Evolutionary conservation across 2,329 filamentous ascomycete species (phyloP).

Genomic region (Penicillium sp.): DNA sequence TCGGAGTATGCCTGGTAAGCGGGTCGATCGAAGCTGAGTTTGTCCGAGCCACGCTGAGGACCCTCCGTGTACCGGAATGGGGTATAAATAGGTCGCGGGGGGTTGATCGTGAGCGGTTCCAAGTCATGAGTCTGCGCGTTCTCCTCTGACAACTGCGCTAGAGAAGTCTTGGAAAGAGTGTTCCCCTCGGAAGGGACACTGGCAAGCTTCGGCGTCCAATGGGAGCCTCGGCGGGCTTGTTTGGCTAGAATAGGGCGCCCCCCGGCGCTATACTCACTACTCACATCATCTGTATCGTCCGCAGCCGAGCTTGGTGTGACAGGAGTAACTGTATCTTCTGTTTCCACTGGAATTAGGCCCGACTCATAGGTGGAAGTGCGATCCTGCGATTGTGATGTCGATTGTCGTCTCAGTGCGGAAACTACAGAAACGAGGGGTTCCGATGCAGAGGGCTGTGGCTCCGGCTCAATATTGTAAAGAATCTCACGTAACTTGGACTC

Average conservation of each 20-base stretch:
- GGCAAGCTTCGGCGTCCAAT: conserved; percentile 17
- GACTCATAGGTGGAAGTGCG: conserved; percentile 29
- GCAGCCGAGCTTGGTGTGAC: conserved; percentile 1
- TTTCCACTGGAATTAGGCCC: conserved; percentile 39
- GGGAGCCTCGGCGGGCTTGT: conserved; percentile 18
- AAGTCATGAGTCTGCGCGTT: conserved; percentile 26
- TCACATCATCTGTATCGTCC: conserved; percentile 34
- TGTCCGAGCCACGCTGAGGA: conserved; percentile 46
- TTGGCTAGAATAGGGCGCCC: conserved; percentile 53
- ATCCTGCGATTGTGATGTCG: conserved; percentile 14
- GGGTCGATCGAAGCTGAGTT: conserved; percentile 43
- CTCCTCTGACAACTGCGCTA: conserved; percentile 28
- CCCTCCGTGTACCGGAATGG: conserved; percentile 51
- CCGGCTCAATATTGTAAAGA: conserved; percentile 54
- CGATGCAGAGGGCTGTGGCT: conserved; percentile 29
- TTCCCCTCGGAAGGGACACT: conserved; percentile 9
- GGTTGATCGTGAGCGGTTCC: conserved; percentile 40
- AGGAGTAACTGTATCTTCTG: conserved; percentile 26
- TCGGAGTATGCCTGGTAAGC: conserved; percentile 54
- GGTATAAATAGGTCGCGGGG: conserved; percentile 48
- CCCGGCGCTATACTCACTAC: conserved; percentile 55
- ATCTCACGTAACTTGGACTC: conserved; percentile 54
- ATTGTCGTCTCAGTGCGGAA: conserved; percentile 13
- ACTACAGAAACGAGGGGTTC: too few relatives aligned
- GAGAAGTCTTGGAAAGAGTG: conserved; percentile 26